Conservation (phyloP, 768 basidiomycete genomes). For the Lactifluus echinatus region DNA sequence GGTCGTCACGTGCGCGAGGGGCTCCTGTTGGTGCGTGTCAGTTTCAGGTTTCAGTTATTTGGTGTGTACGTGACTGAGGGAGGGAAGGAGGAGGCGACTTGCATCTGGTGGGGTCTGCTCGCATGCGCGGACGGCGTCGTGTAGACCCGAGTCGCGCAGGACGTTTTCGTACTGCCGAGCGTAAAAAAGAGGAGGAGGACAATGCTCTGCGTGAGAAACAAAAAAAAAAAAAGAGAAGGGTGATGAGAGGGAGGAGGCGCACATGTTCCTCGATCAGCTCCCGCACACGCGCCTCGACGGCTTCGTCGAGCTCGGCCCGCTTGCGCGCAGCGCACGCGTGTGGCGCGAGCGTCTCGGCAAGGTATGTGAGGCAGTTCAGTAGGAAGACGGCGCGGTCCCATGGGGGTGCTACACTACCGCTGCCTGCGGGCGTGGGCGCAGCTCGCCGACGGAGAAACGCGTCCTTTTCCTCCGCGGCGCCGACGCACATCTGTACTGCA, state of each 20-base stretch:
- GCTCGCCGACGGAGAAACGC: constrained; percentile 47
- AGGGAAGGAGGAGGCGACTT: constrained; percentile 6
- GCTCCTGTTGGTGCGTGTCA: constrained; percentile 36
- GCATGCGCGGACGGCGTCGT: constrained; percentile 38
- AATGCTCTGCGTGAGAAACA: constrained; percentile 8
- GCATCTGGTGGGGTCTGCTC: constrained; percentile 35
- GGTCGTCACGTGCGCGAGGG: constrained; percentile 65
- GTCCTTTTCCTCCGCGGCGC: constrained; percentile 58
- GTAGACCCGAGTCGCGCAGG: constrained; percentile 46
- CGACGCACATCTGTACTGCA: constrained; percentile 63
- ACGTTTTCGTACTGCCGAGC: constrained; percentile 39
- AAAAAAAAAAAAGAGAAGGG: constrained; percentile 1
- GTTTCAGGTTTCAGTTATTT: neutral
- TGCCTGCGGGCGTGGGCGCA: no score
- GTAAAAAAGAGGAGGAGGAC: neutral
- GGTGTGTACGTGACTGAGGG: neutral
- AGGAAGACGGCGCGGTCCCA: constrained; percentile 85
- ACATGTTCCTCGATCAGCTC: constrained; percentile 79
- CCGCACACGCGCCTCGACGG: constrained; percentile 54
- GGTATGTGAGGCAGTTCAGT: constrained; percentile 77
- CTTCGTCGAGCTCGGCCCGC: constrained; percentile 43
- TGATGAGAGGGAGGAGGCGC: constrained; percentile 27
- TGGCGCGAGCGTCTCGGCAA: constrained; percentile 63
- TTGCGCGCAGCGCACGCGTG: constrained; percentile 63
- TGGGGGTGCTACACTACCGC: neutral